Evolutionary conservation across 129 eudicot species (phyloP), one percentile per base, ranked within the genome.

Genomic region (Rutidosis leptorrhynchoides): DNA sequence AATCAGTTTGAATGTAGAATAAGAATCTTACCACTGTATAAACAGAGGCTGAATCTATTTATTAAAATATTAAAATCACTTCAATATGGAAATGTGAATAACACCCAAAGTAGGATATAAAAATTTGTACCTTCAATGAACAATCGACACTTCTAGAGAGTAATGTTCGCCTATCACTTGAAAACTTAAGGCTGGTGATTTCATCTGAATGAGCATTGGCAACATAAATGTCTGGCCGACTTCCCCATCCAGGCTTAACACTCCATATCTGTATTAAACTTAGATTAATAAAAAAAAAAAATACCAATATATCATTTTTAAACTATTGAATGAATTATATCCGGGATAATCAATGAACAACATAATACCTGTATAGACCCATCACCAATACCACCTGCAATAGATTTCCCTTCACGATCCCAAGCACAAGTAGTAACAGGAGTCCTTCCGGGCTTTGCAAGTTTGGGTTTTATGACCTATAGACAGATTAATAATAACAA

Each of bases 401-500:
- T 78, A 72, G 90, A 82, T 68, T 89, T 94, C 49, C 99, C 99
- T 48, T 94, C 97, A 46, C 90, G 87, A 65, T 94, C 89, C 97
- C 99, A 94, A 57, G 97, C 74, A 71, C 99, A 89, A 7, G 99
- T 84, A 7, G 95, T 94, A 64, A 94, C 97, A 49, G 97, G 97
- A 64, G 86, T 87, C 83, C 99, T 82, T 62, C 97, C 99, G 22
- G 95, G 97, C 79, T 89, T 84, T 62, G 95, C 82, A 72, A 83
- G 90, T 82, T 90, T 94, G 54, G 99, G 99, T 78, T 94, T 94
- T 42, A 94, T 86, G 62, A 94, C 99, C 99, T 93, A 77, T 6
- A 68, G 16, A 51, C 33, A 63, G 20, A 70, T 75, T 64, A 10
- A 40, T 22, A 11, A 59, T 37, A 57, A 54, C 29, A 73, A 43